These are phyloP conservation scores for Meripilus lineatus DNA, from an alignment of 1,284 basidiomycete species.

Conservation along the genomic window DNA sequence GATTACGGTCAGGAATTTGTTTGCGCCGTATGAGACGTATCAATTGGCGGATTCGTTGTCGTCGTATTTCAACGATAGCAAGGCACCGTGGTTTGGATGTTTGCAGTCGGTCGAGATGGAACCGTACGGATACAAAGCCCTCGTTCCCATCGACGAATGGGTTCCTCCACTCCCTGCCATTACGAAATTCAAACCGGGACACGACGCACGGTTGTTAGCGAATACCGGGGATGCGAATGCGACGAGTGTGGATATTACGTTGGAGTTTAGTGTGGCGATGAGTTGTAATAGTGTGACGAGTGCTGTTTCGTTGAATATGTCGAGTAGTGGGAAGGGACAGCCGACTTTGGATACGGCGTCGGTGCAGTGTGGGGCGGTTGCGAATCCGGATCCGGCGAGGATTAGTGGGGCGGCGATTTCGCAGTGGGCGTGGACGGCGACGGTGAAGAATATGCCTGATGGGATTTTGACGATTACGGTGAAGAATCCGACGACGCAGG, in stretches of 20 bases:
- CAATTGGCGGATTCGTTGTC: conserved; percentile 58
- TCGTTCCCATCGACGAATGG: conserved; percentile 71
- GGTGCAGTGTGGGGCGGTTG: conserved; percentile 42
- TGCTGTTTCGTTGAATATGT: conserved; percentile 61
- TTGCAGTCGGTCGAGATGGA: conserved; percentile 60
- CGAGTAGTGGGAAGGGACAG: conserved; percentile 59
- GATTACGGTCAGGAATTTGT: conserved; percentile 64
- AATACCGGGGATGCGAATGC: conserved; percentile 46
- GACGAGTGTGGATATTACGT: conserved; percentile 58
- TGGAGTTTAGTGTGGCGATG: conserved; percentile 81
- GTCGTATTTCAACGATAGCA: conserved; percentile 51
- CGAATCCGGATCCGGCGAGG: conserved; percentile 39
- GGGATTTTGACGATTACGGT: conserved; percentile 75
- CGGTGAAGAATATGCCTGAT: conserved; percentile 68
- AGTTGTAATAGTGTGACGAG: conserved; percentile 61
- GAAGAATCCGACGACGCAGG: conserved; percentile 45
- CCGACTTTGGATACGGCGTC: conserved; percentile 45
- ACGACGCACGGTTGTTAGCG: conserved; percentile 69
- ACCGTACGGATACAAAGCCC: conserved; percentile 75
- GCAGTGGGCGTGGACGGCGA: conserved; percentile 69
- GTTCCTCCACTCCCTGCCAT: conserved; percentile 64
- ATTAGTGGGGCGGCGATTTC: conserved; percentile 56
- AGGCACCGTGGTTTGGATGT: conserved; percentile 71
- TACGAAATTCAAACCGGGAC: conserved; percentile 78
- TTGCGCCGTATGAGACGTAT: conserved; percentile 81